Evolutionary conservation across 225 moss, liverwort and hornwort genomes (phyloP).

Genomic region (Polytrichum formosum): DNA sequence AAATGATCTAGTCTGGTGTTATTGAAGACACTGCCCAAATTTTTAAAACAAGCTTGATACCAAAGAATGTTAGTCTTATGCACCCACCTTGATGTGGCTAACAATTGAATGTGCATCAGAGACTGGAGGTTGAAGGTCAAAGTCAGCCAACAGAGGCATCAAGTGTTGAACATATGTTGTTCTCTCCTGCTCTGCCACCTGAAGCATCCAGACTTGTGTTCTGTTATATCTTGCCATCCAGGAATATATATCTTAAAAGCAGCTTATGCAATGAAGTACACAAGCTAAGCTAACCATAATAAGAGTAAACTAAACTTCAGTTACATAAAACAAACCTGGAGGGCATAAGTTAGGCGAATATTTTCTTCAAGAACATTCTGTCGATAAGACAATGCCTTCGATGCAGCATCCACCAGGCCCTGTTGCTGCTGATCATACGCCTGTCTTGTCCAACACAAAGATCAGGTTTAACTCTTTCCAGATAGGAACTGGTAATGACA

Average conservation of each 20-base stretch:
- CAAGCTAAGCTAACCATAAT: too few relatives aligned
- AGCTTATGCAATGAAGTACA: neutral
- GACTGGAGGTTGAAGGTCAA: conserved; percentile 90
- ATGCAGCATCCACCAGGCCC: conserved; percentile 93
- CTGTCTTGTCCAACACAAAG: conserved; percentile 30
- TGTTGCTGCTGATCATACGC: conserved; percentile 99
- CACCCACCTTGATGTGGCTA: conserved; percentile 84
- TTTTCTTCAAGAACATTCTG: conserved; percentile 98
- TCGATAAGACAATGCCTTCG: conserved; percentile 91
- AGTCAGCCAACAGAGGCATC: conserved; percentile 88
- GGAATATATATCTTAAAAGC: neutral
- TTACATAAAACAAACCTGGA: conserved; percentile 53
- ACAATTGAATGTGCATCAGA: conserved; percentile 98
- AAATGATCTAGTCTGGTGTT: too few relatives aligned
- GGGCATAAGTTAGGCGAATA: conserved; percentile 88
- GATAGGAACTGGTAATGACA: too few relatives aligned
- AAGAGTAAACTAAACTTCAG: too few relatives aligned
- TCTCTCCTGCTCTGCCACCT: conserved; percentile 95
- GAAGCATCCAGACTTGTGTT: conserved; percentile 19
- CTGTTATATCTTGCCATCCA: conserved; percentile 6
- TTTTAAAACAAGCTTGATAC: too few relatives aligned
- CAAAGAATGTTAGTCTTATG: too few relatives aligned
- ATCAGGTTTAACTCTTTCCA: neutral
- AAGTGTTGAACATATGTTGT: conserved; percentile 84
- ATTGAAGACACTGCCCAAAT: too few relatives aligned